Conservation (phyloP, 139 green algal genomes). For the Chlorella sp. region DNA sequence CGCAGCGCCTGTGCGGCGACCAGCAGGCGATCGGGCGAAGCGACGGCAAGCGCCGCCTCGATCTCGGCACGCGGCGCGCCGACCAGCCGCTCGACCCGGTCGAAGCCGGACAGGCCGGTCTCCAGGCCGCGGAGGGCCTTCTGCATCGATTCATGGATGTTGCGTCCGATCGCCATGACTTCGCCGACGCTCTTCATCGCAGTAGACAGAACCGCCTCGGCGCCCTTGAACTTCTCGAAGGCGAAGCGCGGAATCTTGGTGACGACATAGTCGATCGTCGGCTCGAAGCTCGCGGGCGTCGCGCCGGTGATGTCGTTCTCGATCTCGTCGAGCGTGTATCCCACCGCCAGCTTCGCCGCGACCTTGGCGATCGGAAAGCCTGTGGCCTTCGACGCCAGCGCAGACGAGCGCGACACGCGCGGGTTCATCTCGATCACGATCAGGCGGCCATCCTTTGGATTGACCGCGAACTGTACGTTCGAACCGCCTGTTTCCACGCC, state of each 20-base stretch:
- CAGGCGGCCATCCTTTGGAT: slow-evolving; percentile 86
- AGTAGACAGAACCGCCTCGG: slow-evolving; percentile 88
- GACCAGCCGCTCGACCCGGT: slow-evolving; percentile 81
- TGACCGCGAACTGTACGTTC: slow-evolving; percentile 99
- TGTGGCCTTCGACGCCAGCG: slow-evolving; percentile 97
- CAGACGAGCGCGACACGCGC: slow-evolving; percentile 94
- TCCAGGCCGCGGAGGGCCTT: slow-evolving; percentile 94
- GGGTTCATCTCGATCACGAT: slow-evolving; percentile 99
- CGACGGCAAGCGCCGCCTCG: slow-evolving; percentile 88
- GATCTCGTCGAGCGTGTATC: slow-evolving; percentile 97
- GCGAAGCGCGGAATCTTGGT: slow-evolving; percentile 97
- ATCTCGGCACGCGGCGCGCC: slow-evolving; percentile 76
- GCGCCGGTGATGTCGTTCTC: slow-evolving; percentile 99
- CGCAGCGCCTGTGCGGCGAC: slow-evolving; percentile 74
- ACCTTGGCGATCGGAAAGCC: slow-evolving; percentile 99
- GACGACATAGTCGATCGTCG: slow-evolving; percentile 99
- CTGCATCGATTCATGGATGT: slow-evolving; percentile 97
- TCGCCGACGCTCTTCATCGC: slow-evolving; percentile 97
- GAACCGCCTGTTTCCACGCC: slow-evolving; percentile 98
- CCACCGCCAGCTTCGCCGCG: slow-evolving; percentile 96
- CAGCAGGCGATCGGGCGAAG: slow-evolving; percentile 91
- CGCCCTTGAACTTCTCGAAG: slow-evolving; percentile 99
- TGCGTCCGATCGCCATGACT: slow-evolving; percentile 98
- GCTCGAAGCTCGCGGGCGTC: slow-evolving; percentile 98
- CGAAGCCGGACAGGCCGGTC: slow-evolving; percentile 90